Evolutionary conservation across 805 yeast genomes (phyloP), one percentile per base, ranked within the genome.

Genomic region (Candida pseudoglaebosa): DNA sequence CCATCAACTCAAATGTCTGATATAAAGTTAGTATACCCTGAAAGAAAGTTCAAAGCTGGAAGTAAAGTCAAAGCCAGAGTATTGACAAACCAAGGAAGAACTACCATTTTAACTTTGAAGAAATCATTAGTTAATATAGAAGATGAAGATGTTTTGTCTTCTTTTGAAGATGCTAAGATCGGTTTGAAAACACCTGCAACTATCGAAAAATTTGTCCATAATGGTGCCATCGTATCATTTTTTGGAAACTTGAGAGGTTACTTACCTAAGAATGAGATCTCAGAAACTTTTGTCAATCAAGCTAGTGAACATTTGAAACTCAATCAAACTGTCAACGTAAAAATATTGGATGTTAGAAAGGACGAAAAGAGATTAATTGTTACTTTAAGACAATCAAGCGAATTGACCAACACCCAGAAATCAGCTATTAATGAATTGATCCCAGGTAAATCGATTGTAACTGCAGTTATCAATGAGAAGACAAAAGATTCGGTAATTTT

Each of bases 41-140:
- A 93, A 62, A 77, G 93, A 68, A 87, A 88, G 53, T 91, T 82
- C 71, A 86, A 85, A 61, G 79, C 82, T 32, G 98, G 96, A 8
- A 68, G 83, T 31, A 84, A 81, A 48, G 86, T 87, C 21, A 84
- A 75, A 50, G 93, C 82, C 45, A 77, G 95, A 63, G 75, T 88
- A 9, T 60, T 87, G 47, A 70, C 62, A 38, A 71, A 75, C 16
- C 63, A 72, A 32, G 74, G 71, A 22, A 54, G 64, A 22, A 75
- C 71, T 34, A 65, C 89, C 32, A 61, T 67, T 28, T 67, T 87
- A 16, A 85, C 98, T 2, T 61, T 90, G 50, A 89, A 89, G 60
- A 95, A 90, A 62, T 79, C 96, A 1, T 65, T 93, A 30, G 89
- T 91, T 21, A 77, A 77, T 50, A 57, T 77, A 47, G 82, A 77